Conservation (phyloP, 352 stramenopile species). For the Paralagenidium karlingii region DNA sequence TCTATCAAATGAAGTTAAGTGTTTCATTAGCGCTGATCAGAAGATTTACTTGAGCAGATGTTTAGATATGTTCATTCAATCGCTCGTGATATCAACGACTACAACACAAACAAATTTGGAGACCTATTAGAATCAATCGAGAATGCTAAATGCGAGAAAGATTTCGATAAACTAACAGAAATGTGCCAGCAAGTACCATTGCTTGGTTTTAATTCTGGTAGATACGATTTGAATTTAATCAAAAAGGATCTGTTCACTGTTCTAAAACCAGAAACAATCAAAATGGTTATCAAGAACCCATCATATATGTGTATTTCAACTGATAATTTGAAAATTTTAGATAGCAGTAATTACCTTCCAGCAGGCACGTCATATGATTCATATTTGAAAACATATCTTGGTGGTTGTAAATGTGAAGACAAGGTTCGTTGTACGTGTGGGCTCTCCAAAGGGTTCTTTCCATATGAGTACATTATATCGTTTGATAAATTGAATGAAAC, state of each 20-base stretch:
- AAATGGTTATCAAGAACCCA: slow-evolving; percentile 13
- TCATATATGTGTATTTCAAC: slow-evolving; percentile 19
- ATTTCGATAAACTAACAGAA: slow-evolving; percentile 1
- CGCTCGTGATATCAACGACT: not conserved
- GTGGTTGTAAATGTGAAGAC: slow-evolving; percentile 15
- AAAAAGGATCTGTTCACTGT: slow-evolving; percentile 14
- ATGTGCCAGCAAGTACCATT: slow-evolving; percentile 3
- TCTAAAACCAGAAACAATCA: slow-evolving; percentile 3
- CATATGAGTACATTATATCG: slow-evolving; percentile 18
- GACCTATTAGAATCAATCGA: not conserved
- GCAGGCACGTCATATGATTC: slow-evolving; percentile 13
- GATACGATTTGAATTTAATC: slow-evolving; percentile 20
- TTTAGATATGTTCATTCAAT: slow-evolving; percentile 1
- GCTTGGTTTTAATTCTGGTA: slow-evolving; percentile 10
- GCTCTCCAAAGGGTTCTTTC: slow-evolving; percentile 11
- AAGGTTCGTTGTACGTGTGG: slow-evolving; percentile 15
- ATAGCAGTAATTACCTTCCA: slow-evolving; percentile 18
- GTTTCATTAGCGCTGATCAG: slow-evolving; percentile 1
- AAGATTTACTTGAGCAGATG: slow-evolving; percentile 3
- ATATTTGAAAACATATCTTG: slow-evolving; percentile 14
- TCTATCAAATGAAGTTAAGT: slow-evolving; percentile 1
- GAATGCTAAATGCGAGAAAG: not conserved
- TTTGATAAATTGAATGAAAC: slow-evolving; percentile 14
- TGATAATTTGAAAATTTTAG: slow-evolving; percentile 12
- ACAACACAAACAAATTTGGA: slow-evolving; percentile 2